Percentiles rank a stretch among this genome's conserved stretches.
Conservation (phyloP, 495 filamentous ascomycete species). For the Pseudomonodictys pantanalensis region DNA sequence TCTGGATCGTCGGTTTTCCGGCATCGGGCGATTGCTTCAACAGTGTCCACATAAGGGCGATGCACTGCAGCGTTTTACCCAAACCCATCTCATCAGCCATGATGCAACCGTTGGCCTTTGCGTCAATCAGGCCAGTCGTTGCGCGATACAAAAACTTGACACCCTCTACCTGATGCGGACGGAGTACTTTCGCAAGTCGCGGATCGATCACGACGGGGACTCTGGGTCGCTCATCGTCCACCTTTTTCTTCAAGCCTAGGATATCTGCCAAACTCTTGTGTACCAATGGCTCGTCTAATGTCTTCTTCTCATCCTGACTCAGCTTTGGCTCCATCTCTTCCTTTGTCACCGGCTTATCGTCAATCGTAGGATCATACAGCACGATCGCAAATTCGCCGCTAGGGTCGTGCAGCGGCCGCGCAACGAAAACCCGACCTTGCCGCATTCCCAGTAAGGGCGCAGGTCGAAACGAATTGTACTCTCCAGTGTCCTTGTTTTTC, state of each 20-base stretch:
- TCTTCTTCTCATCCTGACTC: conserved; percentile 52
- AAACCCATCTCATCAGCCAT: conserved; percentile 99
- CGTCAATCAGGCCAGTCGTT: conserved; percentile 89
- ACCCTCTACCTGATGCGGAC: conserved; percentile 96
- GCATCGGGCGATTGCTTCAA: conserved; percentile 93
- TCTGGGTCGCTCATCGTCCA: conserved; percentile 68
- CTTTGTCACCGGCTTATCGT: conserved; percentile 66
- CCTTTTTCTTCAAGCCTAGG: conserved; percentile 86
- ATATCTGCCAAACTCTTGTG: conserved; percentile 97
- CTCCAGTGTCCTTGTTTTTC: conserved; percentile 68
- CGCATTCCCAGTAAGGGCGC: conserved; percentile 85
- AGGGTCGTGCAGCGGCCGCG: conserved; percentile 90
- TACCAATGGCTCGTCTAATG: conserved; percentile 75
- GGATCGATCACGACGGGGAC: conserved; percentile 98
- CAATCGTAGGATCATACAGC: conserved; percentile 89
- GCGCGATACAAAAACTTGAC: conserved; percentile 97
- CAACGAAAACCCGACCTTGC: conserved; percentile 78
- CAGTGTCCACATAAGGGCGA: conserved; percentile 88
- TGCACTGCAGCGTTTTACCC: conserved; percentile 88
- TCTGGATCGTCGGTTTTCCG: conserved; percentile 89
- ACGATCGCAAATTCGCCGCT: conserved; percentile 96
- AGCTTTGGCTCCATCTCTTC: conserved; percentile 51
- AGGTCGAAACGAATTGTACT: conserved; percentile 73
- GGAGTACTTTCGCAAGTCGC: conserved; percentile 80
- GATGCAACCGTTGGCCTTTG: conserved; percentile 93